phyloP scores from a whole-genome alignment of 2,329 filamentous ascomycete genomes.

The Exophiala sideris region DNA sequence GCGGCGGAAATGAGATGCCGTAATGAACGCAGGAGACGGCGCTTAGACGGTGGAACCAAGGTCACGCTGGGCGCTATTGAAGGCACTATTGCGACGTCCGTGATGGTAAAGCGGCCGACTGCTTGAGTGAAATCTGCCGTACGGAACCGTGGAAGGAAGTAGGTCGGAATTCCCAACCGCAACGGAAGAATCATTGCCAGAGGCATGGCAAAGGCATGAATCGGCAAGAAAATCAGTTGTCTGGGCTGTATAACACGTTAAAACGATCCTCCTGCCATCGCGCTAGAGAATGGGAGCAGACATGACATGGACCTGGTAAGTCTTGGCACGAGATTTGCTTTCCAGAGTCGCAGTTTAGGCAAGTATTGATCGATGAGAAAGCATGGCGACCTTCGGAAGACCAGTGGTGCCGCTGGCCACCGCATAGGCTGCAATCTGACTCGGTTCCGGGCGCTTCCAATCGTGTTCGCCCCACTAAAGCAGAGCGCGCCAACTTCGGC shows the following conservation, averaged over 20 bases:
- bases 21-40: slow-evolving; percentile 38
- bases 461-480: slow-evolving; percentile 41
- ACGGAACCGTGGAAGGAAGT: slow-evolving; percentile 48
- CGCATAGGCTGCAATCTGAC: slow-evolving; percentile 36
- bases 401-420: too few relatives aligned
- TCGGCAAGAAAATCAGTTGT: slow-evolving; percentile 49
- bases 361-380: slow-evolving; percentile 49
- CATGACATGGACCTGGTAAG: slow-evolving; percentile 11
- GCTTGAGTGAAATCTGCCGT: slow-evolving; percentile 39
- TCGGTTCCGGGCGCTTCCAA: slow-evolving; percentile 47
- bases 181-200: slow-evolving; percentile 48
- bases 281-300: background rate
- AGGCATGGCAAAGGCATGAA: slow-evolving; percentile 50
- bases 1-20: slow-evolving; percentile 48
- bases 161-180: slow-evolving; percentile 45
- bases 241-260: slow-evolving; percentile 33
- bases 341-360: slow-evolving; percentile 24
- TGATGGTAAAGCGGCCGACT: slow-evolving; percentile 43
- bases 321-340: slow-evolving; percentile 11
- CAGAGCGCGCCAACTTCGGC: slow-evolving; percentile 29
- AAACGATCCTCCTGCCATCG: background rate
- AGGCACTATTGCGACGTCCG: slow-evolving; percentile 49
- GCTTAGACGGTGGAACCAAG: slow-evolving; percentile 26
- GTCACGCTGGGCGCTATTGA: slow-evolving; percentile 42
- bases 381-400: slow-evolving; percentile 58